Conservation (phyloP, 1,284 basidiomycete species). For the Lentinus polychrous region DNA sequence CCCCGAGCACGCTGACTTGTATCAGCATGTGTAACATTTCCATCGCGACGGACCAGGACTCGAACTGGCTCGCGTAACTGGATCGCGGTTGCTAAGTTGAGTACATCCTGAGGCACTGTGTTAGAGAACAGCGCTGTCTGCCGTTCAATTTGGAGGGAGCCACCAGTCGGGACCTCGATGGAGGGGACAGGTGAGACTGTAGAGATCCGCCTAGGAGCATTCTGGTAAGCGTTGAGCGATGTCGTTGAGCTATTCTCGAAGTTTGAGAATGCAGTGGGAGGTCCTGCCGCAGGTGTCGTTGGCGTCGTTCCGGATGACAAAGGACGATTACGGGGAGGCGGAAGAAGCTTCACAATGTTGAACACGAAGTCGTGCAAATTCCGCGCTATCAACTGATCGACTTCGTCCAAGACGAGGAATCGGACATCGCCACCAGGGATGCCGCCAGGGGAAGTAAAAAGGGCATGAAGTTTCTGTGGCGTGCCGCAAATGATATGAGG, state of each 20-base stretch:
- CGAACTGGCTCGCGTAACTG: conserved; percentile 92
- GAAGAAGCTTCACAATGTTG: conserved; percentile 85
- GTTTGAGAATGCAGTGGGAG: conserved; percentile 38
- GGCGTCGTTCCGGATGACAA: conserved; percentile 27
- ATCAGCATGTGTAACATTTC: conserved; percentile 72
- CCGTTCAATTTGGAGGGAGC: conserved; percentile 49
- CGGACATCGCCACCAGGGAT: conserved; percentile 79
- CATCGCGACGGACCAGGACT: conserved; percentile 93
- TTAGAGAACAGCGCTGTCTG: conserved; percentile 97
- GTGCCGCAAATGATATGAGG: conserved; percentile 96
- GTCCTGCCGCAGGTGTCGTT: conserved; percentile 26
- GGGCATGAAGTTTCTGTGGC: conserved; percentile 90
- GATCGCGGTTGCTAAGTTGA: conserved; percentile 83
- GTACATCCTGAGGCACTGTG: conserved; percentile 88
- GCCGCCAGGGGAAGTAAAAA: conserved; percentile 79
- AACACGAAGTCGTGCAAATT: conserved; percentile 95
- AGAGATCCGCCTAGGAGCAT: conserved; percentile 53
- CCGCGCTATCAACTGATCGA: conserved; percentile 94
- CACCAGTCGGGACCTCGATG: conserved; percentile 23
- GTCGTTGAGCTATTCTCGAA: conserved; percentile 42
- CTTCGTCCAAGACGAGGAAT: conserved; percentile 93
- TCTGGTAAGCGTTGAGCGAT: conserved; percentile 41
- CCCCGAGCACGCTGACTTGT: conserved; percentile 71
- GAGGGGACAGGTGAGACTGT: conserved; percentile 40
- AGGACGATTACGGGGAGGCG: conserved; percentile 73